A percentile compares a stretch with the other conserved stretches of the same genome.
These are phyloP conservation scores for Fusarium torreyae DNA, from an alignment of 2,329 filamentous ascomycete genomes.

Conservation along the genomic window DNA sequence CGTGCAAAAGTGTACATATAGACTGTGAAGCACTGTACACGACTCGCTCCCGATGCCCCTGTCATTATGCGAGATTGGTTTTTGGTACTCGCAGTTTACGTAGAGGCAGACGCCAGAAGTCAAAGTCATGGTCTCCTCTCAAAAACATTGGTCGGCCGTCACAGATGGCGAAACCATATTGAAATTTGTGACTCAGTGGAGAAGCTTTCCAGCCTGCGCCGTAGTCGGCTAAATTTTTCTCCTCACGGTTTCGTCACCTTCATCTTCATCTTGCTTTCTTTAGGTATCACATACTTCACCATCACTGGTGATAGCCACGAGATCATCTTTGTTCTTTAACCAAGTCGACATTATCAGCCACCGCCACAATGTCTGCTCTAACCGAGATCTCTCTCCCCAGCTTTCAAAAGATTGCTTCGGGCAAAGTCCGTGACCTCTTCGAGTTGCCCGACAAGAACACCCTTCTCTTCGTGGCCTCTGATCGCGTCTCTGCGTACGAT, in stretches of 20 bases:
- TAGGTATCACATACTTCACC: conserved; percentile 13
- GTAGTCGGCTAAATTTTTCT: conserved; percentile 45
- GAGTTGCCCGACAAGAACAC: conserved; percentile 75
- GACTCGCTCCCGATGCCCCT: conserved; percentile 24
- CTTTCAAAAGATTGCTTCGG: conserved; percentile 56
- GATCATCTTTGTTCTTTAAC: background rate
- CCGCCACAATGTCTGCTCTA: conserved; percentile 33
- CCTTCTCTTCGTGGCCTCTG: conserved; percentile 87
- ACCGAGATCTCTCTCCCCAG: conserved; percentile 50
- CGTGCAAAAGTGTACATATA: background rate
- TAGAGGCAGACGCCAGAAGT: conserved; percentile 7
- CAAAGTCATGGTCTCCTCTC: conserved; percentile 14
- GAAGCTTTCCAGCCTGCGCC: conserved; percentile 34
- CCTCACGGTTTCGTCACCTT: conserved; percentile 40
- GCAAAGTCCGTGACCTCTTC: conserved; percentile 88
- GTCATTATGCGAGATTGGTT: conserved; percentile 21
- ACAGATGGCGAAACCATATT: conserved; percentile 16
- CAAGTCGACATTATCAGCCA: background rate
- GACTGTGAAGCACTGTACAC: conserved; percentile 21
- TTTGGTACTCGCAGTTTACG: conserved; percentile 1
- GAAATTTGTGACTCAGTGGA: conserved; percentile 42
- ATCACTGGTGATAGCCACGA: background rate
- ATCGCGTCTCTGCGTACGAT: conserved; percentile 92
- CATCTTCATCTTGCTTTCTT: conserved; percentile 19
- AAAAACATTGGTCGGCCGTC: conserved; percentile 3